Evolutionary conservation across 2,329 filamentous ascomycete species (phyloP), one percentile per base, ranked within the genome.

Genomic region (Diaporthe amygdali): DNA sequence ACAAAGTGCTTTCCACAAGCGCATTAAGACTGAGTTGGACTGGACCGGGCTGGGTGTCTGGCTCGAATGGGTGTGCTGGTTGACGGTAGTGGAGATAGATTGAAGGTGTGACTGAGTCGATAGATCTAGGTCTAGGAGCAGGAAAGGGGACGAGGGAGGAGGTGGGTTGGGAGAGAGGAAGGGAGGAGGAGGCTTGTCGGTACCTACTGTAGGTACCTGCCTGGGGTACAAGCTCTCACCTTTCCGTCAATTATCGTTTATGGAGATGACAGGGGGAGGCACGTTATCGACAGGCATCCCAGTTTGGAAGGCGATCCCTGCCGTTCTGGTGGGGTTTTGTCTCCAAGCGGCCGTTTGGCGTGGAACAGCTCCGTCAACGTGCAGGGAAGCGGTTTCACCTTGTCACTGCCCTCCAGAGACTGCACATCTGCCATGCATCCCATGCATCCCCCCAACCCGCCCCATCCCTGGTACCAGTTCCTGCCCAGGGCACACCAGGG

Each of bases 331-430:
- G 66, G 52, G 64, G 52, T 56, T 37, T 49, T 49, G 41, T 51
- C 66, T 34, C 52, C 30, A 68, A 47, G 41, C 66, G 44, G 52
- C 66, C 66, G 41, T 49, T 20, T 52, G 66, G 41, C 46, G 52
- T 47, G 52, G 66, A 56, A 68, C 66, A 41, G 46, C 52, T 59
- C 52, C 37, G 46, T 59, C 66, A 46, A 68, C 52, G 44, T 68
- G 66, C 66, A 59, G 52, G 66, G 52, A 49, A 59, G 32, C 41
- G 30, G 66, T 68, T 68, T 68, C 66, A 68, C 66, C 66, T 49
- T 56, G 27, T 56, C 51, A 47, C 51, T 56, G 66, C 51, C 47
- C 41, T 34, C 54, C 37, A 9, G 41, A 39, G 41, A 37, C 49
- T 51, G 30, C 64, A 32, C 49, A 10, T 27, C 66, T 25, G 54